Evolutionary conservation across 2,329 filamentous ascomycete species (phyloP).

Genomic region (Plenodomus biglobosus): DNA sequence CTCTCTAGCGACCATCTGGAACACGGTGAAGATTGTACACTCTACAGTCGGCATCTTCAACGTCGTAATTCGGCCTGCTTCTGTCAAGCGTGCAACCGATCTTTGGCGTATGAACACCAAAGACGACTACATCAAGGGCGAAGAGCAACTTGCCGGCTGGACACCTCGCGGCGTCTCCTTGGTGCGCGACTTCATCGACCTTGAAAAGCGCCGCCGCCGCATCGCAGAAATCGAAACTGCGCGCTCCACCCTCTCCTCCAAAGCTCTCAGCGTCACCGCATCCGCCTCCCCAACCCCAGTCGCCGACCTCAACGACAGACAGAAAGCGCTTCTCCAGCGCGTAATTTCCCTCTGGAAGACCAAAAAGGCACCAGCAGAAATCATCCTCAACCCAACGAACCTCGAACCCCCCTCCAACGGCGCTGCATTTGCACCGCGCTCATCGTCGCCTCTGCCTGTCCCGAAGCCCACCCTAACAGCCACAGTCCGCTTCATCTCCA

Average conservation of each 20-base stretch:
- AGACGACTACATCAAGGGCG: conserved; percentile 93
- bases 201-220: conserved; percentile 72
- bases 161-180: conserved; percentile 85
- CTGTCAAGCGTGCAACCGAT: conserved; percentile 88
- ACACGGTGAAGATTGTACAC: conserved; percentile 79
- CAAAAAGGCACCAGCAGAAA: conserved; percentile 47
- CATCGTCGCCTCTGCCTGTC: conserved; percentile 41
- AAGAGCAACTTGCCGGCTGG: conserved; percentile 84
- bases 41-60: conserved; percentile 86
- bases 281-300: conserved; percentile 14
- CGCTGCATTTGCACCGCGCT: conserved; percentile 45
- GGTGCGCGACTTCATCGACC: conserved; percentile 80
- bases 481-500: conserved; percentile 74
- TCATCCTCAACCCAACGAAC: conserved; percentile 52
- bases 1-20: conserved; percentile 82
- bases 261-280: conserved; percentile 34
- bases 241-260: conserved; percentile 65
- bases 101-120: conserved; percentile 96
- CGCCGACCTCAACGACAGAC: conserved; percentile 30
- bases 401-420: conserved; percentile 71
- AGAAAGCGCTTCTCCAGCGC: conserved; percentile 51
- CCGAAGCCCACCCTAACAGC: conserved; percentile 68
- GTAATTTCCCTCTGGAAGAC: conserved; percentile 66
- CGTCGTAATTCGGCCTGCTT: conserved; percentile 79
- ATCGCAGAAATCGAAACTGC: conserved; percentile 78